phyloP scores from a whole-genome alignment of 202 grass and related monocot species.

The Panicum virgatum region DNA sequence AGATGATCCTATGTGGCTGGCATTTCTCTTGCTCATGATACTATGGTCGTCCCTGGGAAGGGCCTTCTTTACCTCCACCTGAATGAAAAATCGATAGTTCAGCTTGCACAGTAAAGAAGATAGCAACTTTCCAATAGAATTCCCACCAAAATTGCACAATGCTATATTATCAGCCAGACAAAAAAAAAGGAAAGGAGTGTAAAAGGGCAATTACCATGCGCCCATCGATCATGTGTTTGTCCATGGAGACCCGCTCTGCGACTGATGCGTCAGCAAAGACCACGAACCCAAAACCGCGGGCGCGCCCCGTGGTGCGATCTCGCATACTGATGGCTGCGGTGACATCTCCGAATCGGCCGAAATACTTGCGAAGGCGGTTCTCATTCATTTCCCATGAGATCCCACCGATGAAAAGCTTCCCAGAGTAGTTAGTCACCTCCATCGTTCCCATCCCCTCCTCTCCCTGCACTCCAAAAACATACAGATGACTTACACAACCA shows the following conservation, averaged over 20 bases:
- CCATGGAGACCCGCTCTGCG: conserved; percentile 69
- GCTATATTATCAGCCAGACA: not conserved
- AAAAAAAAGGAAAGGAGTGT: not conserved
- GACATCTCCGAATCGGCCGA: conserved; percentile 76
- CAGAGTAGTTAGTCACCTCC: conserved; percentile 57
- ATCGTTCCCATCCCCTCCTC: conserved; percentile 51
- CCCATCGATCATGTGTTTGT: conserved; percentile 96
- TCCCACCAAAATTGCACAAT: conserved; percentile 31
- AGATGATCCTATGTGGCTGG: conserved; percentile 57
- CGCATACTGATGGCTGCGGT: conserved; percentile 87
- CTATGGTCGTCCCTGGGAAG: conserved; percentile 82
- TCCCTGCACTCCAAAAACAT: conserved; percentile 48
- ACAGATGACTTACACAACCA: not conserved
- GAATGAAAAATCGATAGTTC: conserved; percentile 31
- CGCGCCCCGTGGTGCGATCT: conserved; percentile 80
- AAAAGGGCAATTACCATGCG: conserved; percentile 63
- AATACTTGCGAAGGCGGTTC: conserved; percentile 76
- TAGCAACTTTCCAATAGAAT: conserved; percentile 24
- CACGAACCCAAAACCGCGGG: conserved; percentile 81
- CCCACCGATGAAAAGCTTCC: conserved; percentile 90
- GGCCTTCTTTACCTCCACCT: conserved; percentile 96
- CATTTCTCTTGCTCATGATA: conserved; percentile 65
- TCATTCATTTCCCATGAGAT: conserved; percentile 96
- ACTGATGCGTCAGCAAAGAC: conserved; percentile 60
- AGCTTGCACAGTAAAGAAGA: not conserved